Base-by-base conservation (phyloP, 2,329 filamentous ascomycete species). In the Ploettnerulaceae sp. region DNA sequence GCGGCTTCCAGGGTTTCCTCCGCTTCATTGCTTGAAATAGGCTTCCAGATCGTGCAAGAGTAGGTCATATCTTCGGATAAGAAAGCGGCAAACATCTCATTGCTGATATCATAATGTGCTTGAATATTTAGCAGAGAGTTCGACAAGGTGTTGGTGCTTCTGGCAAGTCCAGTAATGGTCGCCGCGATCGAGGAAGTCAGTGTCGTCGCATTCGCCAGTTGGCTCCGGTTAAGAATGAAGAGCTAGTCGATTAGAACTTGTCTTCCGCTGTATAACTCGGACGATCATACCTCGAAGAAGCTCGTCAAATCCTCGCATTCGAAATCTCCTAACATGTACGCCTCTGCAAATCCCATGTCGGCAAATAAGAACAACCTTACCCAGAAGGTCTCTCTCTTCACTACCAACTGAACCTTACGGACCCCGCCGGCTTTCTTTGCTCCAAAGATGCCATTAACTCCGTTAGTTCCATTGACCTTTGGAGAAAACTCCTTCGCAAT, bases 11-110 rank as follows among this genome's bases (percentile, higher is more conserved):
- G 67, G 0, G 72, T 71, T 59, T 87, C 82, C 44, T 70, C 67
- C 4, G 63, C 55, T n/a, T 65, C 54, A 3, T 67, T 58, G 36
- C 71, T 67, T 8, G 67, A 67, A 26, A 62, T 66, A 0, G 66
- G 68, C 34, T 71, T 67, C 82, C 82, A 85, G 39, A 86, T 79
- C 2, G 83, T 77, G 60, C 82, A 86, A 0, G 81, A 86, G 57
- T 86, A 87, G 3, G 82, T 86, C 83, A 88, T 87, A 59, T 87
- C 84, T n/a, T 76, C 71, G 0, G 81, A 85, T 21, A 87, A 69
- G 55, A 87, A 87, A 0, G 82, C 81, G 5, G 81, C 79, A 57
- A 88, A 87, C 80, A 87, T 85, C 48, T 81, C 79, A 59, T 88
- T 88, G 54, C 78, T 82, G 52, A 87, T 84, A 57, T 89, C 84